These are phyloP conservation scores for Cynanchum wilfordii DNA, from an alignment of 257 asterid species.

Conservation along the genomic window DNA sequence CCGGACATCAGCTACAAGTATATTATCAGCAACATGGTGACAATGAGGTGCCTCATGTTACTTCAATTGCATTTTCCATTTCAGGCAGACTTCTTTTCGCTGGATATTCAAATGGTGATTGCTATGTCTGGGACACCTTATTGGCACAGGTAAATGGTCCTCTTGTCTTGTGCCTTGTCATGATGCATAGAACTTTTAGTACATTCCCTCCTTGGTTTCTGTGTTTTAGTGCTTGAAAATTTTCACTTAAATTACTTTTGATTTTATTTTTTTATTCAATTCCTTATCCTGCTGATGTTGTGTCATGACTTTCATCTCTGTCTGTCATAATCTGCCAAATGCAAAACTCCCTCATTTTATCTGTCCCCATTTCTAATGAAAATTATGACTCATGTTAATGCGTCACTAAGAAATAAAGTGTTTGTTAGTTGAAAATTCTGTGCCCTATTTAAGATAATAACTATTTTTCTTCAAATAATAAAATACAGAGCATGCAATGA, in stretches of 20 bases:
- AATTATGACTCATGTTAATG: too few species aligned
- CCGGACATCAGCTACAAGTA: constrained; percentile 97
- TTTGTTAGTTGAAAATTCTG: too few species aligned
- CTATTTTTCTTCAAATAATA: too few species aligned
- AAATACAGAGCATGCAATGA: too few species aligned
- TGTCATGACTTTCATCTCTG: not conserved
- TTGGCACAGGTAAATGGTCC: constrained; percentile 66
- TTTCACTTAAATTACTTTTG: not conserved
- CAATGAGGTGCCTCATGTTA: constrained; percentile 60
- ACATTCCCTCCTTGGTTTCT: not conserved
- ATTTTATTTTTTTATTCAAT: not conserved
- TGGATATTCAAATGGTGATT: constrained; percentile 74
- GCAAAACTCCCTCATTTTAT: not conserved
- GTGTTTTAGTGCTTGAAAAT: not conserved
- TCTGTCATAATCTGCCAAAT: not conserved
- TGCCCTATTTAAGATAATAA: too few species aligned
- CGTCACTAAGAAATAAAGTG: too few species aligned
- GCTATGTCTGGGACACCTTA: constrained; percentile 93
- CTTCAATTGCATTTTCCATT: constrained; percentile 85
- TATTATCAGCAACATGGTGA: constrained; percentile 68
- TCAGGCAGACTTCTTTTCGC: constrained; percentile 96
- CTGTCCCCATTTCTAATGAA: too few species aligned
- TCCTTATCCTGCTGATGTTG: not conserved
- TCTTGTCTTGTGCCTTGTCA: constrained; percentile 12
- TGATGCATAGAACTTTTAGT: not conserved